A percentile compares a stretch with the other conserved stretches of the same genome.
These are phyloP conservation scores for Mediolabrus comicus DNA, from an alignment of 108 stramenopile genomes.

Conservation along the genomic window DNA sequence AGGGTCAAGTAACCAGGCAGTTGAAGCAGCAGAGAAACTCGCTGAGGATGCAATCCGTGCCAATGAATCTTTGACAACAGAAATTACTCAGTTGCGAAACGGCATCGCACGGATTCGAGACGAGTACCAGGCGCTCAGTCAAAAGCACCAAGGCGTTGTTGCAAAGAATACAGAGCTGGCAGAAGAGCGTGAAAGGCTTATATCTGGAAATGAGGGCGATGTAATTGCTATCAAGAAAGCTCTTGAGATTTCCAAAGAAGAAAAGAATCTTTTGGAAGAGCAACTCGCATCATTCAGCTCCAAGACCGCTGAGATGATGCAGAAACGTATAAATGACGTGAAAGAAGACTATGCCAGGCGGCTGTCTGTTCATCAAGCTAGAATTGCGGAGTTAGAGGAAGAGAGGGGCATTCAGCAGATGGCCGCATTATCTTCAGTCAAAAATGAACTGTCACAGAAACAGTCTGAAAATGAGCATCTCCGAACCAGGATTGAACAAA, in stretches of 20 bases:
- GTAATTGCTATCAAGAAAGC: not conserved
- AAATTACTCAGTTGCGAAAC: conserved; percentile 3
- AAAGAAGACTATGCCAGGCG: conserved; percentile 15
- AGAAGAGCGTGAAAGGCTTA: not conserved
- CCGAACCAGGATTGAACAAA: conserved; percentile 18
- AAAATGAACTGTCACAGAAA: conserved; percentile 8
- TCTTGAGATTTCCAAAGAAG: conserved; percentile 10
- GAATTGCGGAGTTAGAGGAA: conserved; percentile 9
- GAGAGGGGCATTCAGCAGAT: not conserved
- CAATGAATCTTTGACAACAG: conserved; percentile 6
- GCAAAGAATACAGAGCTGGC: not conserved
- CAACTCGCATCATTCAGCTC: conserved; percentile 18
- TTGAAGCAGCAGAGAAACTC: conserved; percentile 13
- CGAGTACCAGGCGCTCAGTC: conserved; percentile 2
- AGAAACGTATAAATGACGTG: conserved; percentile 19
- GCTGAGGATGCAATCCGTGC: conserved; percentile 10
- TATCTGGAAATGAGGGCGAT: not conserved
- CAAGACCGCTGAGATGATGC: conserved; percentile 36
- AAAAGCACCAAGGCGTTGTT: not conserved
- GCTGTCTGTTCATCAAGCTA: not conserved
- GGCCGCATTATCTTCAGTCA: conserved; percentile 3
- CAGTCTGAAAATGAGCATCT: conserved; percentile 22
- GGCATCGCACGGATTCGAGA: conserved; percentile 5
- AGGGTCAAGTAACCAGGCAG: conserved; percentile 2
- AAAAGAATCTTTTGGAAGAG: conserved; percentile 11